Evolutionary conservation across 2,329 filamentous ascomycete genomes (phyloP).

Genomic region (Plectosphaerella cucumerina): DNA sequence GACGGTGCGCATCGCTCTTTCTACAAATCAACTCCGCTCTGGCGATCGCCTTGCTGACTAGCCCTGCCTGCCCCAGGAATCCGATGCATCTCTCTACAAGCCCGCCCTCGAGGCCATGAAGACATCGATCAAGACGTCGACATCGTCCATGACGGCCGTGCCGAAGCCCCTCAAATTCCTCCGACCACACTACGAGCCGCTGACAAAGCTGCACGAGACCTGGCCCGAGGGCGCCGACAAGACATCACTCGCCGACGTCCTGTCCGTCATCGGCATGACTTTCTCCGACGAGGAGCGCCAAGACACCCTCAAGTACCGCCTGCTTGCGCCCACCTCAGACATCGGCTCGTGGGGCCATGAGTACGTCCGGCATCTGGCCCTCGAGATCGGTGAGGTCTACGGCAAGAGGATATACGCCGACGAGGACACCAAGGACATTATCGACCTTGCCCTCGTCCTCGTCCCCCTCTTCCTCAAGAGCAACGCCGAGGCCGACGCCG

Average conservation of each 20-base stretch:
- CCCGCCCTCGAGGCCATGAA: slow-evolving; percentile 94
- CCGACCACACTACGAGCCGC: slow-evolving; percentile 88
- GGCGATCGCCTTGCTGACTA: neutral
- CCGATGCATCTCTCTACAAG: slow-evolving; percentile 83
- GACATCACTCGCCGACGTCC: slow-evolving; percentile 85
- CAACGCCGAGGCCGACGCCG: slow-evolving; percentile 96
- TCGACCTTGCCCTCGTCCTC: slow-evolving; percentile 76
- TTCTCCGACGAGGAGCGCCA: slow-evolving; percentile 94
- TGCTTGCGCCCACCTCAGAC: slow-evolving; percentile 85
- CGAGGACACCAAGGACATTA: slow-evolving; percentile 76
- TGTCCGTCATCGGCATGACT: slow-evolving; percentile 98
- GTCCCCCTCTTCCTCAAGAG: slow-evolving; percentile 95
- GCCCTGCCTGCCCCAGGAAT: slow-evolving; percentile 53
- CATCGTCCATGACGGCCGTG: slow-evolving; percentile 98
- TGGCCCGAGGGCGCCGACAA: slow-evolving; percentile 85
- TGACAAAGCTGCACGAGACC: slow-evolving; percentile 82
- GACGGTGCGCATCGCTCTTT: slow-evolving; percentile 55
- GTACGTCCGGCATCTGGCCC: slow-evolving; percentile 90
- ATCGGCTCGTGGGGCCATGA: slow-evolving; percentile 98
- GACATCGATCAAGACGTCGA: slow-evolving; percentile 97
- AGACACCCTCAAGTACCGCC: slow-evolving; percentile 92
- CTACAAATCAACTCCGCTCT: neutral
- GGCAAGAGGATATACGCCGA: slow-evolving; percentile 83
- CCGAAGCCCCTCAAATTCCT: slow-evolving; percentile 98
- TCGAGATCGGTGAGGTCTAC: slow-evolving; percentile 95